Conservation (phyloP, 2,329 filamentous ascomycete species). For the Berkeleyomyces rouxiae region DNA sequence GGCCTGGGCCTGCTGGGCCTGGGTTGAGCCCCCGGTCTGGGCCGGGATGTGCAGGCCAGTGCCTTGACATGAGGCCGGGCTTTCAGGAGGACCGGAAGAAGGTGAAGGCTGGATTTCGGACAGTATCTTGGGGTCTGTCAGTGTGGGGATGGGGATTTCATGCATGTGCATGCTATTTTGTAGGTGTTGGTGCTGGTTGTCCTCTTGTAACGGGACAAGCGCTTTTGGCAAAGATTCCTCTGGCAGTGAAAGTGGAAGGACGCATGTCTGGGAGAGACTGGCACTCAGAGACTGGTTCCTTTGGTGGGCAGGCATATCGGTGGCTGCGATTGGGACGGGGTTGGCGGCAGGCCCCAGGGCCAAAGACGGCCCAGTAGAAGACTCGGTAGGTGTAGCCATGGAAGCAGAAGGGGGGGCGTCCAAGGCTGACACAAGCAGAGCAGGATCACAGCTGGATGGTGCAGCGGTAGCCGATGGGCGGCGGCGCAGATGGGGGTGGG, state of each 20-base stretch:
- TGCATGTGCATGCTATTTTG: neutral
- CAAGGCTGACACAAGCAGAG: neutral
- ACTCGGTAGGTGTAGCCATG: neutral
- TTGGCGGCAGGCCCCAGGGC: neutral
- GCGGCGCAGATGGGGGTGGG: conserved; percentile 4
- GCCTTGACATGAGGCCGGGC: neutral
- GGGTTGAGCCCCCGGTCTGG: neutral
- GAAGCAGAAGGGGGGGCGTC: neutral
- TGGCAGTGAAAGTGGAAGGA: neutral
- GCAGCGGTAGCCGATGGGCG: neutral
- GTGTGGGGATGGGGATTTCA: no score
- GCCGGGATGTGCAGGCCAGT: neutral
- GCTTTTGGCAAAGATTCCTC: conserved; percentile 1
- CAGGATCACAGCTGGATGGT: neutral
- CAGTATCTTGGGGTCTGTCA: no score
- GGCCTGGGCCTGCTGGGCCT: neutral
- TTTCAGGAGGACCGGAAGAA: no score
- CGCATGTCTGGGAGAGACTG: neutral
- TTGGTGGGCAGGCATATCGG: neutral
- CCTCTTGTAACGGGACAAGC: neutral
- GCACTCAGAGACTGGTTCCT: neutral
- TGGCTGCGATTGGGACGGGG: neutral
- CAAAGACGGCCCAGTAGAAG: neutral
- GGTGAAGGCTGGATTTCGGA: no score
- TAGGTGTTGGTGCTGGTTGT: neutral